Percentiles rank a stretch among this genome's conserved stretches.
These are phyloP conservation scores for Gyrodon lividus DNA, from an alignment of 768 basidiomycete genomes.

Conservation along the genomic window DNA sequence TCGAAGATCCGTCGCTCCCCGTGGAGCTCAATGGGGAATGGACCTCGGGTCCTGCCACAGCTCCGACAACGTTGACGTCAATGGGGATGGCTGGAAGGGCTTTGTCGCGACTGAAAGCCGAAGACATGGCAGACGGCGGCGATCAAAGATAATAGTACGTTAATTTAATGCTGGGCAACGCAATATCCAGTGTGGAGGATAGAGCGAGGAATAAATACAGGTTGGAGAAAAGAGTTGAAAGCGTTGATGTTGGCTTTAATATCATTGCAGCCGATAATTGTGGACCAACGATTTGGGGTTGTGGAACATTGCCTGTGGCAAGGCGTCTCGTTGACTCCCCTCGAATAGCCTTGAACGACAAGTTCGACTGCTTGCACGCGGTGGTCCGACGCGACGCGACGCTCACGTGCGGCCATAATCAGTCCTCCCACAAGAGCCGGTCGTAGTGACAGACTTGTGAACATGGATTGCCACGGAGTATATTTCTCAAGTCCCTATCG, in stretches of 20 bases:
- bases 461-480: too few relatives aligned
- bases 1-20: background rate
- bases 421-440: background rate
- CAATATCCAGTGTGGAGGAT: background rate
- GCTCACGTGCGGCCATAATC: background rate
- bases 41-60: background rate
- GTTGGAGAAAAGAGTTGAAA: background rate
- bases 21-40: background rate
- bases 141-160: background rate
- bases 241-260: background rate
- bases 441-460: too few relatives aligned
- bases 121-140: constrained; percentile 7
- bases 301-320: too few relatives aligned
- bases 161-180: background rate
- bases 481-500: too few relatives aligned
- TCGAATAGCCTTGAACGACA: too few relatives aligned
- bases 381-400: background rate
- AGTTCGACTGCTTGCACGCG: too few relatives aligned
- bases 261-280: background rate
- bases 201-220: background rate
- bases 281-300: background rate
- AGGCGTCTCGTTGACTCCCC: background rate
- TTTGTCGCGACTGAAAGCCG: constrained; percentile 13
- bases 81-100: constrained; percentile 21
- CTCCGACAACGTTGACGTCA: background rate